Base-by-base conservation (phyloP, 1,139 yeast genomes). In the Kodamaea ohmeri region DNA sequence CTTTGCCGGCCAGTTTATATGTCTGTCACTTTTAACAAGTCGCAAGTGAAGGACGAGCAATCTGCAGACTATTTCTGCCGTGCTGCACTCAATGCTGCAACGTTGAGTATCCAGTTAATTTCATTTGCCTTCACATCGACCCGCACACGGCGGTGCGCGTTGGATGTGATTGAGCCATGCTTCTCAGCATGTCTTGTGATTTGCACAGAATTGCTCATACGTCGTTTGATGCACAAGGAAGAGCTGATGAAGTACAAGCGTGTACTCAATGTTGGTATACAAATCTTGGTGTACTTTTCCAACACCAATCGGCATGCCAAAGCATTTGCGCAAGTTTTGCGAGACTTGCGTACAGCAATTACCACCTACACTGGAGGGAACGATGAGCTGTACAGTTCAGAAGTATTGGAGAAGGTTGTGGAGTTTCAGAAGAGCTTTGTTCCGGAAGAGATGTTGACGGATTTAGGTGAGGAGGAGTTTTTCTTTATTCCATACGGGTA, bases 361-460 rank as follows among this genome's bases (percentile, higher is more conserved):
- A 19, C 33, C 6, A 31, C 18, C 13, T 19, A 21, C 11, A 13
- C 25, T 9, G 26, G 28, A 9, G 31, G 26, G 25, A 28, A 25
- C 20, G 34, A 12, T 22, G 28, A 17, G 27, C 26, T 34, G 4
- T 29, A 33, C 7, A 37, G 43, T 32, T 28, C 26, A 3, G 40
- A 25, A 7, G 35, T 35, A 6, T 33, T 41, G 20, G 33, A 33
- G 7, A 34, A 35, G 9, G 43, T 54, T 37, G 39, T 48, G 25
- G 49, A 48, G 32, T 58, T 58, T 40, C 61, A 54, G 40, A 45
- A 47, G 27, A 48, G 44, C 21, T 58, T 58, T 39, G 55, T 35
- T 8, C 34, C 34, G 13, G 30, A 35, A 20, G 11, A 17, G 19
- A 16, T 24, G 27, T 3, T 29, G 22, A 30, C n/a, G 12, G 37